A percentile compares a stretch with the other conserved stretches of the same genome.
Evolutionary conservation across 345 rosid species (phyloP).

Genomic region (Moricandia arvensis): DNA sequence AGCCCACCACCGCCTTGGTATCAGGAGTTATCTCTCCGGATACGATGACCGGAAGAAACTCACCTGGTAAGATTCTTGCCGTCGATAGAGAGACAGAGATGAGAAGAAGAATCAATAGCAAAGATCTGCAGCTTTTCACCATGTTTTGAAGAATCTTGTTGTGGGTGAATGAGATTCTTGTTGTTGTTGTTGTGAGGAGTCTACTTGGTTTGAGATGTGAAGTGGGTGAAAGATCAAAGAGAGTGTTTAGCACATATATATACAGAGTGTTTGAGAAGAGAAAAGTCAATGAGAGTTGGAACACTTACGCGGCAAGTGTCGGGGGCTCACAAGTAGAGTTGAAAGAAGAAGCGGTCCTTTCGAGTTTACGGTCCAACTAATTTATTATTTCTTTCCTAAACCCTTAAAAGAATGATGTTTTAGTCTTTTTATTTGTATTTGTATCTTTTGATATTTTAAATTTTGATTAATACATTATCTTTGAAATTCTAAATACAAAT

Average conservation of each 20-base stretch:
- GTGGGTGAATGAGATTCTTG: not conserved
- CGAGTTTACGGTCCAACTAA: slow-evolving; percentile 15
- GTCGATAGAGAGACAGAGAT: slow-evolving; percentile 15
- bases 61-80: slow-evolving; percentile 27
- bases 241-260: not conserved
- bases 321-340: not conserved
- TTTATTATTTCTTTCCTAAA: not conserved
- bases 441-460: too few species aligned
- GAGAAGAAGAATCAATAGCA: slow-evolving; percentile 19
- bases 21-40: slow-evolving; percentile 21
- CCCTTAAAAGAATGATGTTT: too few species aligned
- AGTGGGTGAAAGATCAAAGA: slow-evolving; percentile 28
- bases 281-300: slow-evolving; percentile 31
- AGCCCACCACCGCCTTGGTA: slow-evolving; percentile 23
- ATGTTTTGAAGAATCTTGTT: not conserved
- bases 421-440: too few species aligned
- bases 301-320: slow-evolving; percentile 40
- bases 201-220: slow-evolving; percentile 12
- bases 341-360: not conserved
- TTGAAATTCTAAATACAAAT: too few species aligned
- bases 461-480: too few species aligned
- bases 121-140: slow-evolving; percentile 9
- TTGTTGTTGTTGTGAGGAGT: not conserved
- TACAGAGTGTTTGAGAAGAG: not conserved
- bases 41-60: slow-evolving; percentile 29